A percentile compares a stretch with the other conserved stretches of the same genome.
phyloP scores from a whole-genome alignment of 495 filamentous ascomycete genomes.

The Podospora australis region DNA sequence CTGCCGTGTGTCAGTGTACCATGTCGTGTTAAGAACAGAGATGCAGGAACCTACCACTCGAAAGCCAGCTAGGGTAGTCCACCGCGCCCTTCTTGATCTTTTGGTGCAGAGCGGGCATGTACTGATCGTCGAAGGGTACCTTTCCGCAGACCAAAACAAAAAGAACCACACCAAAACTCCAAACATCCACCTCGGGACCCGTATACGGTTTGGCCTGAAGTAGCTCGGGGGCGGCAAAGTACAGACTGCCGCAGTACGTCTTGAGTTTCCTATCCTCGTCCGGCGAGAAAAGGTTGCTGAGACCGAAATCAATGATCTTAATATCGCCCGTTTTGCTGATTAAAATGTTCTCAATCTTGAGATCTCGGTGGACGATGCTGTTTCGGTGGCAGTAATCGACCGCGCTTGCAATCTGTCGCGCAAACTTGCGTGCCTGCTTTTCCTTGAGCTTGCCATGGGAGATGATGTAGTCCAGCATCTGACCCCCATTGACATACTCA shows the following conservation, averaged over 20 bases:
- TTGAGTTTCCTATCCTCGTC: constrained; percentile 66
- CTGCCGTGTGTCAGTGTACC: constrained; percentile 42
- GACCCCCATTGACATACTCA: constrained; percentile 97
- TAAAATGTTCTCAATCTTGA: constrained; percentile 99
- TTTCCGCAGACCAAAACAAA: constrained; percentile 98
- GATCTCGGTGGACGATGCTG: constrained; percentile 94
- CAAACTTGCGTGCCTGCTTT: constrained; percentile 97
- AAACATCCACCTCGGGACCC: constrained; percentile 94
- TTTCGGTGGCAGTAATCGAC: constrained; percentile 98
- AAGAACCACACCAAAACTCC: constrained; percentile 99
- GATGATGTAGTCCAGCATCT: constrained; percentile 99
- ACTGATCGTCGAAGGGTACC: constrained; percentile 98
- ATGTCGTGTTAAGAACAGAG: background rate
- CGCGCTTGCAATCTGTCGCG: constrained; percentile 94
- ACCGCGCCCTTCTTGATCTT: constrained; percentile 98
- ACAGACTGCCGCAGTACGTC: constrained; percentile 96
- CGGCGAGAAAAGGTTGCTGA: constrained; percentile 95
- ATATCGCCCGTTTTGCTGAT: constrained; percentile 99
- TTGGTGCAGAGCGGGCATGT: constrained; percentile 96
- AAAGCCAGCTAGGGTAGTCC: constrained; percentile 91
- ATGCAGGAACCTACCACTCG: constrained; percentile 57
- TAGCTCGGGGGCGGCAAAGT: constrained; percentile 95
- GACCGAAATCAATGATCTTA: constrained; percentile 98
- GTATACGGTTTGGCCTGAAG: constrained; percentile 92
- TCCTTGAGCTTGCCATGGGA: constrained; percentile 96